These are phyloP conservation scores for Plasmodium gallinaceum DNA, from an alignment of 169 alveolate species.

Conservation along the genomic window DNA sequence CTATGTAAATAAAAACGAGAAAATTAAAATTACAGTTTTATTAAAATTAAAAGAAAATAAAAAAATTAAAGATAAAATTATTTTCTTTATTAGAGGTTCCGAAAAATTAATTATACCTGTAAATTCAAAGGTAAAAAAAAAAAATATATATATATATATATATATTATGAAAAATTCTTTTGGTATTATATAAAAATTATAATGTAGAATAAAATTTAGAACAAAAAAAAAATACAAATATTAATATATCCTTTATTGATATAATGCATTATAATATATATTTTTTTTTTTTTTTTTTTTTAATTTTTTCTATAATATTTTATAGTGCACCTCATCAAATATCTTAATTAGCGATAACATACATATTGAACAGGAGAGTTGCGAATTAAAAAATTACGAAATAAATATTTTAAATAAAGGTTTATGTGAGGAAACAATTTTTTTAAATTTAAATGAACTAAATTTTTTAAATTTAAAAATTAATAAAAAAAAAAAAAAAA, in stretches of 20 bases:
- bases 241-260: neutral
- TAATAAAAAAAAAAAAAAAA: neutral
- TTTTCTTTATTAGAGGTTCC: slow-evolving; percentile 30
- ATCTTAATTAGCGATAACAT: neutral
- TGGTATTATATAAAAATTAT: too few relatives aligned
- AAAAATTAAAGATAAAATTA: slow-evolving; percentile 66
- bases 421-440: slow-evolving; percentile 36
- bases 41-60: slow-evolving; percentile 39
- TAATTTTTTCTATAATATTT: neutral
- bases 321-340: slow-evolving; percentile 10
- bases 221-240: neutral
- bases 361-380: slow-evolving; percentile 21
- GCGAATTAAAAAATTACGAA: slow-evolving; percentile 26
- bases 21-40: slow-evolving; percentile 13
- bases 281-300: neutral
- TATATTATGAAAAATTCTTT: neutral
- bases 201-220: neutral
- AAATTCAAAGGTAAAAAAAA: slow-evolving; percentile 16
- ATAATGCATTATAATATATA: neutral
- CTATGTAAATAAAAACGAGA: slow-evolving; percentile 49
- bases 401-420: slow-evolving; percentile 51
- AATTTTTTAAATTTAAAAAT: slow-evolving; percentile 13
- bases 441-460: slow-evolving; percentile 13
- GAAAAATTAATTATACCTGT: slow-evolving; percentile 38
- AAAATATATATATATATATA: neutral